Base-by-base conservation (phyloP, 2,329 filamentous ascomycete species). In the Diaporthe sp. region DNA sequence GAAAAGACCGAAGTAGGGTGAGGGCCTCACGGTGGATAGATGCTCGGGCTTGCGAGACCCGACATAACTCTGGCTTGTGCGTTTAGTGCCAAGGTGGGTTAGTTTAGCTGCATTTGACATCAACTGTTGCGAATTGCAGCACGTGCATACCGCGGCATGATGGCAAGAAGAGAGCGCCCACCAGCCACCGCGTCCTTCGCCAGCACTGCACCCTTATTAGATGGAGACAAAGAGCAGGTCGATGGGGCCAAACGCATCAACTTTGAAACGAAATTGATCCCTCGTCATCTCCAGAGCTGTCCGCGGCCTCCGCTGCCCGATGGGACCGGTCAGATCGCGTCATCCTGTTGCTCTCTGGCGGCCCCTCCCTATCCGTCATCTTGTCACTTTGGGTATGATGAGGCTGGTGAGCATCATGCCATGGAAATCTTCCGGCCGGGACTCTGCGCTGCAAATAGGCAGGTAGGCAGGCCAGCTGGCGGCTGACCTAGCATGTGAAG, bases 331-430 rank as follows among this genome's bases (percentile, higher is more conserved):
- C 27, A 61, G 56, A 71, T 63, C 69, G 69, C 69, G 56, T 63
- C 69, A 71, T 53, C 35, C 55, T 71, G 44, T 50, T 61, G 25
- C 32, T 68, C 19, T 53, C 73, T 63, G 44, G 42, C 61, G 68
- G 59, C 74, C 66, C 66, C 44, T 44, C 32, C 35, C 42, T 39
- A n/a, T 35, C 19, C 69, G 56, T 53, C 56, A 71, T 73, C 51
- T 72, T 70, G 73, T 66, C 32, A 68, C n/a, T 37, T 35, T 19
- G 19, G 27, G 42, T 65, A 68, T 39, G 13, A 68, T 71, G 50
- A 73, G 66, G 66, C 58, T 39, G 71, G 25, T 66, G 53, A 72
- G 42, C 72, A 74, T 70, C 68, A 74, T 74, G 72, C 74, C 68
- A 75, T 51, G 74, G 66, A 65, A 75, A 70, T 51, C 35, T 39